Conservation (phyloP, 352 stramenopile species). For the Pythium utonaiense region DNA sequence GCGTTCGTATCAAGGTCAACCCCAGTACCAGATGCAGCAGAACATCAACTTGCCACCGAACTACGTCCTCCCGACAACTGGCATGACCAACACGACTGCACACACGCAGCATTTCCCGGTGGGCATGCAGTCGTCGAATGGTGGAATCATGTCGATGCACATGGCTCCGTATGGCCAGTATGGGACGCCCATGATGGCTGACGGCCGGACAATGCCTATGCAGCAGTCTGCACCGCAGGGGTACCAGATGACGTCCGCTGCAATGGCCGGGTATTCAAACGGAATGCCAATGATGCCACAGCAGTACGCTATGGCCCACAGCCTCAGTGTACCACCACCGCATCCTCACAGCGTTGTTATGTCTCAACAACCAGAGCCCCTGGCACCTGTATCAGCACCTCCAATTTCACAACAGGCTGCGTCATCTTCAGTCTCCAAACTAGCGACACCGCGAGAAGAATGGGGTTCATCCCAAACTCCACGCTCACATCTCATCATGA, state of each 20-base stretch:
- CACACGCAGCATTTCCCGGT: conserved; percentile 17
- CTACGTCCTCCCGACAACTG: conserved; percentile 41
- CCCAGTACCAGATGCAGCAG: conserved; percentile 42
- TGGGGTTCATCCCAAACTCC: conserved; percentile 85
- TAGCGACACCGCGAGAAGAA: conserved; percentile 78
- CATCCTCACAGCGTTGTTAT: conserved; percentile 2
- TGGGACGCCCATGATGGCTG: conserved; percentile 7
- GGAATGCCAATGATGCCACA: conserved; percentile 16
- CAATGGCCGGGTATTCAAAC: conserved; percentile 15
- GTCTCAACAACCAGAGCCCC: neutral
- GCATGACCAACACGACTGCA: neutral
- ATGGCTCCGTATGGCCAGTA: conserved; percentile 21
- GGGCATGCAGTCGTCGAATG: conserved; percentile 5
- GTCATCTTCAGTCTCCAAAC: conserved; percentile 34
- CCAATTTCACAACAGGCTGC: conserved; percentile 34
- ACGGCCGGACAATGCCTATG: conserved; percentile 4
- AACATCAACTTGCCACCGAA: conserved; percentile 41
- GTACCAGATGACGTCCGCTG: conserved; percentile 5
- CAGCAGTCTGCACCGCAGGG: conserved; percentile 1
- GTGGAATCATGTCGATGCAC: conserved; percentile 11
- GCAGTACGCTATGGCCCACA: conserved; percentile 15
- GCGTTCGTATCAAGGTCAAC: conserved; percentile 31
- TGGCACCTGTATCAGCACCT: conserved; percentile 16
- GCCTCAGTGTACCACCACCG: conserved; percentile 11
- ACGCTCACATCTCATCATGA: conserved; percentile 78